Conservation (phyloP, 2,329 filamentous ascomycete genomes). For the Penicillium sp. region DNA sequence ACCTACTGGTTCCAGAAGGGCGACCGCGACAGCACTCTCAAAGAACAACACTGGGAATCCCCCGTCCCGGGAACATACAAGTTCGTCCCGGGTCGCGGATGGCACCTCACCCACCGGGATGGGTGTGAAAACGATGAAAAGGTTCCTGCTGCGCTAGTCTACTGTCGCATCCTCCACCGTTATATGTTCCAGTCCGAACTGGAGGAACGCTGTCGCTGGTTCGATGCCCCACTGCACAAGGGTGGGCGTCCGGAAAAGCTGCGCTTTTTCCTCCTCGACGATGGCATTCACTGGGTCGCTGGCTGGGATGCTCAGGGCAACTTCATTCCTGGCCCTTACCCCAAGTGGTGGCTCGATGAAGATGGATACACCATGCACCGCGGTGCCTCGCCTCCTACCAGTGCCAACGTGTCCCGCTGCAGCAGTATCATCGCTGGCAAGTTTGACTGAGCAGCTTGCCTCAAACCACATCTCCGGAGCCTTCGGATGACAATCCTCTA, state of each 20-base stretch:
- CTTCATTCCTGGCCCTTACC: conserved; percentile 52
- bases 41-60: conserved; percentile 49
- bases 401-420: conserved; percentile 37
- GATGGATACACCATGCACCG: conserved; percentile 38
- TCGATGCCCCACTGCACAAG: conserved; percentile 38
- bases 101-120: conserved; percentile 48
- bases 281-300: conserved; percentile 49
- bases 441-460: conserved; percentile 18
- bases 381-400: conserved; percentile 31
- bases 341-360: conserved; percentile 48
- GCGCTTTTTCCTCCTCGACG: conserved; percentile 51
- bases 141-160: conserved; percentile 40
- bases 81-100: conserved; percentile 50
- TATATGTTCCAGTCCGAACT: conserved; percentile 50
- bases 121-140: conserved; percentile 34
- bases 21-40: conserved; percentile 38
- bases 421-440: conserved; percentile 34
- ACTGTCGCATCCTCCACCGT: conserved; percentile 50
- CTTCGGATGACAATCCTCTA: neutral
- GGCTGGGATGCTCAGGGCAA: conserved; percentile 50
- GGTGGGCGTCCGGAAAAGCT: conserved; percentile 39
- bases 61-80: conserved; percentile 51
- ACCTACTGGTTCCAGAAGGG: conserved; percentile 49
- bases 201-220: conserved; percentile 46
- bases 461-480: neutral